Base-by-base conservation (phyloP, 345 rosid species). In the Erodium maritimum region DNA sequence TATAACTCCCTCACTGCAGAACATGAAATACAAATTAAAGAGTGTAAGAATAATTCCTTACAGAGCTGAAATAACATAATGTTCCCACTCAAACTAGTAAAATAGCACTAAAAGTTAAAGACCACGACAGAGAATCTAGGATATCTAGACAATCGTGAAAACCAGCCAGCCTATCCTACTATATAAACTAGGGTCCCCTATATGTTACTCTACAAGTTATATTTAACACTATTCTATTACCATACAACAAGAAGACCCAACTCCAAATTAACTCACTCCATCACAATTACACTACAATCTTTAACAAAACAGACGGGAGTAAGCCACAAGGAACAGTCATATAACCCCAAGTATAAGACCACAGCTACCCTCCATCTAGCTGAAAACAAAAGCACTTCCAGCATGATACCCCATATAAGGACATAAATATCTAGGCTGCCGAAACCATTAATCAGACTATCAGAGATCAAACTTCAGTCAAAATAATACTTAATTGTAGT, bases 1-100 rank as follows among this genome's bases (percentile, higher is more conserved):
- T n/a, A n/a, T n/a, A n/a, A n/a, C n/a, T n/a, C 55, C 22, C 58
- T 22, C 63, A 61, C 85, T 72, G 74, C 62, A 75, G 63, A 60
- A 17, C 48, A n/a, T n/a, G n/a, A n/a, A n/a, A n/a, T n/a, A n/a
- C n/a, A n/a, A n/a, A n/a, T n/a, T n/a, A n/a, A n/a, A n/a, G n/a
- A n/a, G n/a, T n/a, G n/a, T n/a, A n/a, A n/a, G n/a, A n/a, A n/a
- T n/a, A n/a, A 42, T 42, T 37, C 48, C 48, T 11, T 7, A 42
- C 17, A 42, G 17, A 7, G 14, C 48, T 42, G 14, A 42, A 10
- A 14, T 10, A 42, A 42, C 48, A 42, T 12, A 14, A 42, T 42
- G 48, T 42, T 42, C 48, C 48, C 48, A 42, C 17, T 42, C 16
- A 42, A 42, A 42, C 48, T 42, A 42, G 14, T 3, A 42, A 42